Evolutionary conservation across 352 stramenopile genomes (phyloP), one percentile per base, ranked within the genome.

Genomic region (Globisporangium middletonii): DNA sequence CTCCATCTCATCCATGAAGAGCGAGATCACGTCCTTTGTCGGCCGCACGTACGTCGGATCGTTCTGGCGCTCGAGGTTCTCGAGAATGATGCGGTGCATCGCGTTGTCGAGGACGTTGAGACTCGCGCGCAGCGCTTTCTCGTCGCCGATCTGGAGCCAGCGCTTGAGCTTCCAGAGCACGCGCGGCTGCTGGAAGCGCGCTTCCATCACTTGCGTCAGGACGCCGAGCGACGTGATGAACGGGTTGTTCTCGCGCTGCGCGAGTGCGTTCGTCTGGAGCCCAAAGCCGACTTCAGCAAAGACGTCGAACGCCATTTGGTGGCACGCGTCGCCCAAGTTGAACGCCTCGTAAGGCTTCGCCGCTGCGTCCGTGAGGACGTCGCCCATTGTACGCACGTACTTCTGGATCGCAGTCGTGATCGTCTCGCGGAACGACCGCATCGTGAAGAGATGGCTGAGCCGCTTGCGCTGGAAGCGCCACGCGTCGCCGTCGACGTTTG

Each of bases 251-350:
- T 83, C 55, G 3, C 64, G 59, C 1, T 53, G 52, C 41, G 70
- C 69, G 26, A 84, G 66, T 9, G 69, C 71, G 28, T 86, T 60
- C 41, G 74, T 67, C 38, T 85, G 53, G 23, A 85, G 46, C 1
- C 76, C 79, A n/a, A 89, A 73, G 1, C 68, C 68, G 35, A 89
- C 65, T 33, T 85, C 71, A 0, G 74, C 67, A 47, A 87, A 89
- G 6, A 73, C 75, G 51, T 85, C 74, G 16, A 86, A 73, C 13
- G 76, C 68, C 42, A 86, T 81, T 9, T 67, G 64, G 28, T 79
- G 69, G 57, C 83, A 83, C 16, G 75, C 52, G 41, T 77, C 54
- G 3, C 56, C 56, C 9, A 44, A 55, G 16, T 62, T 19, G 18
- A 62, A 37, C 28, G 56, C 43, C 19, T 19, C 26, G 35, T 11